Percentiles rank a stretch among this genome's conserved stretches.
Conservation (phyloP, 352 stramenopile genomes). For the Globisporangium nodosum region DNA sequence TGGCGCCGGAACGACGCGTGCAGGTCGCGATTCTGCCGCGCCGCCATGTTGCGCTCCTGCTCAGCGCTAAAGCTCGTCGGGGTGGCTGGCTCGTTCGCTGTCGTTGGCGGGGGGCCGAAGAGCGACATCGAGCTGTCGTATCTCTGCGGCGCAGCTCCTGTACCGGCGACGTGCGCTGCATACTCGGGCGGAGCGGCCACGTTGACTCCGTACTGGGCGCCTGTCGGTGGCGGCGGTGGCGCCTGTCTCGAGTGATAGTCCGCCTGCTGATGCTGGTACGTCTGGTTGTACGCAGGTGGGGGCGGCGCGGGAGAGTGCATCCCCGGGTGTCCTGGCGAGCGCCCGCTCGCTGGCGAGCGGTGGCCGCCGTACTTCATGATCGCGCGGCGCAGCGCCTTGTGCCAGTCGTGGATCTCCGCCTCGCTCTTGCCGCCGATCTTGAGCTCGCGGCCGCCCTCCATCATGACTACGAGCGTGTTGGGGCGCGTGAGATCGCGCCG, state of each 20-base stretch:
- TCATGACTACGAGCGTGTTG: constrained; percentile 55
- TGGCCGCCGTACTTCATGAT: constrained; percentile 35
- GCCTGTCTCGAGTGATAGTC: neutral
- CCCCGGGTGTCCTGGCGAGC: neutral
- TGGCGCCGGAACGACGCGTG: constrained; percentile 46
- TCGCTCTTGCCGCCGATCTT: constrained; percentile 56
- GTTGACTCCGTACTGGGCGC: neutral
- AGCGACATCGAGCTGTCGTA: neutral
- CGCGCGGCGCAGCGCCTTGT: constrained; percentile 43
- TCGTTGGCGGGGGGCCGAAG: neutral
- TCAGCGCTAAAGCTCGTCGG: constrained; percentile 6
- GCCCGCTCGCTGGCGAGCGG: constrained; percentile 17
- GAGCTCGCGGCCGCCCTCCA: constrained; percentile 63
- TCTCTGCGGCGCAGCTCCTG: neutral
- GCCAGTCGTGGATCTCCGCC: constrained; percentile 66
- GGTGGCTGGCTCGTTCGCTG: neutral
- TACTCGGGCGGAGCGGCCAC: constrained; percentile 3
- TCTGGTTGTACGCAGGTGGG: neutral
- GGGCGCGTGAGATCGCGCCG: constrained; percentile 49
- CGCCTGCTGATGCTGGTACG: neutral
- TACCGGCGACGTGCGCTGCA: neutral
- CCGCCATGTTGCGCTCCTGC: constrained; percentile 12
- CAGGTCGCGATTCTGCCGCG: constrained; percentile 23
- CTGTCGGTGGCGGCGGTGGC: neutral
- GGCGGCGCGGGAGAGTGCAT: constrained; percentile 3